Evolutionary conservation across 306 rosid species (phyloP).

Genomic region (Malus fusca): DNA sequence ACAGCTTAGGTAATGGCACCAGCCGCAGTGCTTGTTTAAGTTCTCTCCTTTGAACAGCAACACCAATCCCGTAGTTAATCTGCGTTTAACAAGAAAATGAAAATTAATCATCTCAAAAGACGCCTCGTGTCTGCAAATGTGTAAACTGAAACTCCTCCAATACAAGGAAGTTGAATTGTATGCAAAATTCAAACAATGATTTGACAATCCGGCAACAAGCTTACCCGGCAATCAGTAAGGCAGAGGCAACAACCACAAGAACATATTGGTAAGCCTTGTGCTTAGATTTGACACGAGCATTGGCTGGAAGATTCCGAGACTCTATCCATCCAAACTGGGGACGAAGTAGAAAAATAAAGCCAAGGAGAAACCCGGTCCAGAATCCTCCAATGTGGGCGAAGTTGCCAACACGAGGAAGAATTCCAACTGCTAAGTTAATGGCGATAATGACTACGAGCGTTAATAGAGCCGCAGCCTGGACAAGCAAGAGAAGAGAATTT

Average conservation of each 20-base stretch:
- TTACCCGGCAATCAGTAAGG: slow-evolving; percentile 31
- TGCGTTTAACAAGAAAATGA: slow-evolving; percentile 1
- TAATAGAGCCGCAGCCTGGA: slow-evolving; percentile 37
- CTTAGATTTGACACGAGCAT: slow-evolving; percentile 22
- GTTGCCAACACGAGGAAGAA: slow-evolving; percentile 45
- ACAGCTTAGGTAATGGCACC: slow-evolving; percentile 47
- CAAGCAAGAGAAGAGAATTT: neutral
- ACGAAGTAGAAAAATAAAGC: slow-evolving; percentile 36
- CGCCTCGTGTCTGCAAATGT: neutral
- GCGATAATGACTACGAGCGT: slow-evolving; percentile 34
- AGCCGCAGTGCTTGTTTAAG: slow-evolving; percentile 40
- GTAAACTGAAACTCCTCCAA: neutral
- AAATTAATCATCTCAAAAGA: neutral
- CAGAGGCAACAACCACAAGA: slow-evolving; percentile 19
- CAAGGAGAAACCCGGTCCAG: slow-evolving; percentile 36
- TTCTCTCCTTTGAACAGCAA: slow-evolving; percentile 38
- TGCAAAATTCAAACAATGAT: neutral
- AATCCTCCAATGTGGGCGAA: slow-evolving; percentile 52
- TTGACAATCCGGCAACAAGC: neutral
- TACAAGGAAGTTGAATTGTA: neutral
- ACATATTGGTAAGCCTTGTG: slow-evolving; percentile 32
- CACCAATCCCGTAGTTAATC: slow-evolving; percentile 31
- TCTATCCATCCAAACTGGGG: slow-evolving; percentile 41
- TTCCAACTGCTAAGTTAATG: slow-evolving; percentile 42
- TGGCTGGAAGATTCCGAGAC: slow-evolving; percentile 24